Evolutionary conservation across 75 land plant species (phyloP), one percentile per base, ranked within the genome.

Genomic region (Selaginella tamariscina): DNA sequence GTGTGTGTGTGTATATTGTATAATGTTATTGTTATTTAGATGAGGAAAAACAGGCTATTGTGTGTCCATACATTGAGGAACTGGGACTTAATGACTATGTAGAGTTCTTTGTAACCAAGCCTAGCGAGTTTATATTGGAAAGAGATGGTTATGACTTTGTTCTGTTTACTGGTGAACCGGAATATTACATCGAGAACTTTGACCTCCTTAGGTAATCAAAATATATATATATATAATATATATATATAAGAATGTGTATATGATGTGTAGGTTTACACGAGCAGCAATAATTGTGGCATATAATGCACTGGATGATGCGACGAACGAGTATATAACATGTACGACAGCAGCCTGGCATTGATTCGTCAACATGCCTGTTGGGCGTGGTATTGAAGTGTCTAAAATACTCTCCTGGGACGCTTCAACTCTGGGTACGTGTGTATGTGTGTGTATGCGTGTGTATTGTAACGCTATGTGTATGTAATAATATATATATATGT

Each of bases 321-420:
- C 79, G 28, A 72, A 76, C 44, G 74, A 79, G 28, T 79, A 79
- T 23, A 76, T 79, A 56, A 71, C 81, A 79, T 76, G 79, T 79
- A 31, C 62, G 71, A 29, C 70, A 56, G 32, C 81, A 79, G 49
- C 81, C 81, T 0, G 81, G 81, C 1, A 66, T 76, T 31, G 74
- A 67, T 59, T 79, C 81, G 49, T 75, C 81, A 29, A 79, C 79
- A 15, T 56, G 75, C 79, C 79, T 62, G 56, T 79, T 26, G 73
- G 70, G 20, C 67, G 79, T 59, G 81, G 81, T 31, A 67, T 79
- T 49, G 79, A 79, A 71, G 66, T 79, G 1, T 75, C 81, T 21
- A 79, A 76, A 49, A 71, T 79, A 1, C 32, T 72, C 20, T 71
- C 75, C 1, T 76, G 80, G 80, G 74, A 79, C 22, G 60, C 27